Conservation (phyloP, 2,329 filamentous ascomycete species). For the Pyrenophora tritici-repentis region DNA sequence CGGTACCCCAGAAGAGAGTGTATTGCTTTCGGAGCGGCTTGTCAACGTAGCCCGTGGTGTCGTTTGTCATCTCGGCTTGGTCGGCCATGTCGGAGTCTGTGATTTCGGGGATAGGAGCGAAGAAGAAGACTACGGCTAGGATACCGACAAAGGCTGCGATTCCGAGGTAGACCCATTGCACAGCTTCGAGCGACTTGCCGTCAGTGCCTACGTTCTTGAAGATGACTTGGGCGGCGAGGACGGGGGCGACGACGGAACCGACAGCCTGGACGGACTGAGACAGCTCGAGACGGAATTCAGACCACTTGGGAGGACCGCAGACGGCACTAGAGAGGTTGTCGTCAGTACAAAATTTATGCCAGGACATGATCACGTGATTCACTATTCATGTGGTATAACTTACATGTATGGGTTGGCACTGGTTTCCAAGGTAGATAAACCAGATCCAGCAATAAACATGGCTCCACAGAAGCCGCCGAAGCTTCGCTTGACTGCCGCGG, state of each 20-base stretch:
- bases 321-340: conserved; percentile 32
- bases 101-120: conserved; percentile 68
- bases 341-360: too few relatives aligned
- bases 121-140: conserved; percentile 68
- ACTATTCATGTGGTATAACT: too few relatives aligned
- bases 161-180: conserved; percentile 82
- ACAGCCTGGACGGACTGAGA: conserved; percentile 79
- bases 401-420: conserved; percentile 66
- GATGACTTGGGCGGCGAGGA: conserved; percentile 74
- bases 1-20: conserved; percentile 45
- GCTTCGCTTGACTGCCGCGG: conserved; percentile 71
- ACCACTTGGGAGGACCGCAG: conserved; percentile 75
- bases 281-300: conserved; percentile 77
- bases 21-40: conserved; percentile 69
- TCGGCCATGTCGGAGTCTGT: conserved; percentile 68
- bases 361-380: too few relatives aligned
- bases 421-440: conserved; percentile 75
- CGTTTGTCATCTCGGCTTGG: conserved; percentile 40
- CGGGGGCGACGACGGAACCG: conserved; percentile 73
- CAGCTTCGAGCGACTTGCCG: conserved; percentile 63
- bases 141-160: conserved; percentile 74
- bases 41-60: conserved; percentile 58
- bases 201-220: conserved; percentile 67
- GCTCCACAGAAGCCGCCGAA: conserved; percentile 75
- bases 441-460: conserved; percentile 75